Conservation (phyloP, 805 yeast species). For the Millerozyma acaciae region DNA sequence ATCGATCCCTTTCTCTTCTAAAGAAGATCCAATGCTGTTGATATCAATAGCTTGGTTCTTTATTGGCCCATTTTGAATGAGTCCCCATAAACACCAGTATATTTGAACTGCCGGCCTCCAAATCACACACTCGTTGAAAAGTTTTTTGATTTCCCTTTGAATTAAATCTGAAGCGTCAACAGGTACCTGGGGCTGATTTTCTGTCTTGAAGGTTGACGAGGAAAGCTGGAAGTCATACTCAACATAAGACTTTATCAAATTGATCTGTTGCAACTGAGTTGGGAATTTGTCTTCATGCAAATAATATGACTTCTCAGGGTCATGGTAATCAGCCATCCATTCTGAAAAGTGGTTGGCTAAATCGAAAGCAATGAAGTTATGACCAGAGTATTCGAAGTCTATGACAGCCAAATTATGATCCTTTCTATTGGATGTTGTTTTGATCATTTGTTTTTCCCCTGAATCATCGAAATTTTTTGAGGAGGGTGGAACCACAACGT, state of each 20-base stretch:
- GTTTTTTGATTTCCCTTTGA: conserved; percentile 42
- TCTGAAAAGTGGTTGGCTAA: conserved; percentile 91
- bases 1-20: conserved; percentile 32
- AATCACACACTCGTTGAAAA: conserved; percentile 60
- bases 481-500: conserved; percentile 20
- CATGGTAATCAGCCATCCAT: conserved; percentile 95
- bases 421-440: conserved; percentile 27
- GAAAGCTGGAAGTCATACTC: conserved; percentile 49
- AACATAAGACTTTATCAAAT: conserved; percentile 74
- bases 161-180: conserved; percentile 24
- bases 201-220: conserved; percentile 24
- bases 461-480: conserved; percentile 4
- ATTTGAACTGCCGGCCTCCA: conserved; percentile 83
- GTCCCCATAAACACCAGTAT: conserved; percentile 90
- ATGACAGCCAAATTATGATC: conserved; percentile 75
- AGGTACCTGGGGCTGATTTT: conserved; percentile 10
- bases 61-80: conserved; percentile 65
- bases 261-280: conserved; percentile 58
- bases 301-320: conserved; percentile 47
- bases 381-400: conserved; percentile 94
- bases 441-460: conserved; percentile 11
- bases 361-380: conserved; percentile 85
- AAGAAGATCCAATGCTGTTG: conserved; percentile 7
- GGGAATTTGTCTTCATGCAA: conserved; percentile 65
- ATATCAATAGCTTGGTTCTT: conserved; percentile 13